Percentiles rank a stretch among this genome's conserved stretches.
These are phyloP conservation scores for Zygosaccharomyces sapae DNA, from an alignment of 1,139 yeast genomes.

Conservation along the genomic window DNA sequence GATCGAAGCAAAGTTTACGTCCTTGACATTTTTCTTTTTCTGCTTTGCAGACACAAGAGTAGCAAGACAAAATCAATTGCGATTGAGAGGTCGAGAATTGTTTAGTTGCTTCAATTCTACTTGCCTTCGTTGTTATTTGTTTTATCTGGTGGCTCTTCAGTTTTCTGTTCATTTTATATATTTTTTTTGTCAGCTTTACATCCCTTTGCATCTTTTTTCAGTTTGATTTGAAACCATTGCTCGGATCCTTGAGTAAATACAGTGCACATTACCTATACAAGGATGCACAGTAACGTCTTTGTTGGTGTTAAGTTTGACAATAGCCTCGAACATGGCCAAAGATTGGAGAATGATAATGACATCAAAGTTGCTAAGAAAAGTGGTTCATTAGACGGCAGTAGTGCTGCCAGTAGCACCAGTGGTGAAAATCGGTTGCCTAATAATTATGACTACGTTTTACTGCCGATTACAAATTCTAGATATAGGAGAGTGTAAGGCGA, in stretches of 20 bases:
- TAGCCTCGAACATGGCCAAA: not conserved
- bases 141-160: too few relatives aligned
- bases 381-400: not conserved
- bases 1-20: not conserved
- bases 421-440: constrained; percentile 10
- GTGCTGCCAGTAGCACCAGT: not conserved
- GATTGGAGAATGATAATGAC: constrained; percentile 1
- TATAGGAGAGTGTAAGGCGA: constrained; percentile 42
- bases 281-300: constrained; percentile 35
- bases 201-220: too few relatives aligned
- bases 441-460: constrained; percentile 40
- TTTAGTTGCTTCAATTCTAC: too few relatives aligned
- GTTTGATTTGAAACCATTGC: not conserved
- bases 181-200: not conserved
- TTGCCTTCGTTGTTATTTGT: too few relatives aligned
- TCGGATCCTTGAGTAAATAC: not conserved
- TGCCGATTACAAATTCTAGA: constrained; percentile 43
- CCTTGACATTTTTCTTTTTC: too few relatives aligned
- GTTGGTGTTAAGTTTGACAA: constrained; percentile 34
- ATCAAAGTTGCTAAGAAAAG: constrained; percentile 6
- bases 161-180: too few relatives aligned
- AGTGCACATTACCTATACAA: not conserved
- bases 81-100: too few relatives aligned
- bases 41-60: too few relatives aligned
- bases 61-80: too few relatives aligned